Evolutionary conservation across 2,329 filamentous ascomycete species (phyloP).

Genomic region (Diaporthe citriasiana): DNA sequence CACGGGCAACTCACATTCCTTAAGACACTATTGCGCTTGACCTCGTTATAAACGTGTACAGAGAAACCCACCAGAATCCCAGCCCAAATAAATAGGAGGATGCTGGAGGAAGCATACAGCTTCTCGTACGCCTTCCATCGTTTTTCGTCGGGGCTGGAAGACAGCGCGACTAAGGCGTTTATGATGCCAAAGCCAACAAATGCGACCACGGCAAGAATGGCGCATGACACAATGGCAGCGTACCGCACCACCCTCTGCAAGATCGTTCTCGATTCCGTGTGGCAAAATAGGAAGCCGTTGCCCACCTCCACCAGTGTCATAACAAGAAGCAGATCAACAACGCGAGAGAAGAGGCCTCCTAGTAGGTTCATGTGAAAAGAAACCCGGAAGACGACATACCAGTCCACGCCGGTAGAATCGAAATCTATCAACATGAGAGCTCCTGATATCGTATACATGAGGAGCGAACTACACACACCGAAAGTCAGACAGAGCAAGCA

Average conservation of each 20-base stretch:
- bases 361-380: neutral
- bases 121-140: neutral
- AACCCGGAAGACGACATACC: constrained; percentile 6
- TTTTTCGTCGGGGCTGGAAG: neutral
- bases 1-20: neutral
- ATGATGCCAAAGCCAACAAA: neutral
- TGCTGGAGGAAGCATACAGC: neutral
- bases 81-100: constrained; percentile 18
- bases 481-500: neutral
- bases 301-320: constrained; percentile 14
- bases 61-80: neutral
- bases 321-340: constrained; percentile 4
- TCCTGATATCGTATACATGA: neutral
- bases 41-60: neutral
- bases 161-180: neutral
- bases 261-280: neutral
- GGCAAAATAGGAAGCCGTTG: constrained; percentile 10
- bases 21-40: neutral
- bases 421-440: neutral
- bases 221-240: neutral
- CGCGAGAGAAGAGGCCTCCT: neutral
- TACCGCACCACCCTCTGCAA: constrained; percentile 4
- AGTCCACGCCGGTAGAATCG: neutral
- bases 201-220: neutral
- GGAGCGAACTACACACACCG: neutral